Conservation (phyloP, 208 protist genomes). For the Trichomonas gallinae region DNA sequence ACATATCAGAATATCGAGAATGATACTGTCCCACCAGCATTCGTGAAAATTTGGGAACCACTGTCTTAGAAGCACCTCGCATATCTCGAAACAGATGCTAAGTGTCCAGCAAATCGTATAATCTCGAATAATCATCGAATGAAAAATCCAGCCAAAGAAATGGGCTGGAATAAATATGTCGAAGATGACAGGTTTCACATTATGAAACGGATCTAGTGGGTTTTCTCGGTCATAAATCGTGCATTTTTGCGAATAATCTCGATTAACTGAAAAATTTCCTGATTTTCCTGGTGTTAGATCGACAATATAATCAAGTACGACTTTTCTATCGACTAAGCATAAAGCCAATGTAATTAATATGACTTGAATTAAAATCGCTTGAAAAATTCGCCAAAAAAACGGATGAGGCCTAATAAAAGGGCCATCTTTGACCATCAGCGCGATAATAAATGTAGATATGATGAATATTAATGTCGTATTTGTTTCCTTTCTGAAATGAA, state of each 20-base stretch:
- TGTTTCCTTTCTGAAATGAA: background rate
- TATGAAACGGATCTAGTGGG: conserved; percentile 20
- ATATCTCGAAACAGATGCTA: conserved; percentile 35
- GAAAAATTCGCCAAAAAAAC: conserved; percentile 22
- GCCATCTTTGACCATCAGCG: background rate
- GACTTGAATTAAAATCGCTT: background rate
- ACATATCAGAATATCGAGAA: conserved; percentile 39
- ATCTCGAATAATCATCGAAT: conserved; percentile 33
- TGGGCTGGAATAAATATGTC: conserved; percentile 40
- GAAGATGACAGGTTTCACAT: background rate
- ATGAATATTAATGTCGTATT: background rate
- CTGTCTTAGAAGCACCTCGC: conserved; percentile 33
- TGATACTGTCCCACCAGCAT: conserved; percentile 41
- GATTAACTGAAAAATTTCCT: background rate
- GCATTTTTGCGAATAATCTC: conserved; percentile 8
- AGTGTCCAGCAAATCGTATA: conserved; percentile 24
- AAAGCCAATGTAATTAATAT: background rate
- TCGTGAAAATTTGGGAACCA: conserved; percentile 38
- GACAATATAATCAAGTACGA: background rate
- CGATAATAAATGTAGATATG: background rate
- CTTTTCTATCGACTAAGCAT: background rate
- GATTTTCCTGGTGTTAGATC: background rate
- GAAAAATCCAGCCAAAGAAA: conserved; percentile 40
- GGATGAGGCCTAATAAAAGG: conserved; percentile 18
- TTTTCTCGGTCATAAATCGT: background rate